Evolutionary conservation across 768 basidiomycete species (phyloP).

Genomic region (Phallus indusiatus): DNA sequence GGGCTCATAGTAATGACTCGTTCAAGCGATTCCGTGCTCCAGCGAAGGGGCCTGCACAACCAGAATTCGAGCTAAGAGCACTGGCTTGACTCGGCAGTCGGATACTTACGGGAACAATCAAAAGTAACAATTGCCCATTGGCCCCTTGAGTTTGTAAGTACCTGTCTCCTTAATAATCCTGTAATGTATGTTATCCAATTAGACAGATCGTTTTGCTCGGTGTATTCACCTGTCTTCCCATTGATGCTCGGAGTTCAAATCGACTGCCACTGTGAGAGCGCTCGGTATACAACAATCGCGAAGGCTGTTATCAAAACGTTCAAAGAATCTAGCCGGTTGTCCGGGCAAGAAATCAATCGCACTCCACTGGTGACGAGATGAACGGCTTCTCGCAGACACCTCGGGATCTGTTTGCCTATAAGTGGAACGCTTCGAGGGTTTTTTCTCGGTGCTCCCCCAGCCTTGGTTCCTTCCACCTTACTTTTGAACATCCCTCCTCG

Average conservation of each 20-base stretch:
- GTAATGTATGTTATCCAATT: background rate
- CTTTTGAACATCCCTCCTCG: background rate
- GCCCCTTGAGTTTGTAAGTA: background rate
- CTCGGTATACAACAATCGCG: conserved; percentile 1
- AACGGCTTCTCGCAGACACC: conserved; percentile 9
- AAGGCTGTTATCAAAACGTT: conserved; percentile 10
- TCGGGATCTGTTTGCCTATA: conserved; percentile 8
- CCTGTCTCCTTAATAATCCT: background rate
- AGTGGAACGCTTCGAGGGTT: conserved; percentile 1
- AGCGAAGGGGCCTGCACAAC: too few relatives aligned
- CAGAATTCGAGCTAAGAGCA: background rate
- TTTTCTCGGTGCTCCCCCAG: conserved; percentile 1
- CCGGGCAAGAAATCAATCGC: conserved; percentile 4
- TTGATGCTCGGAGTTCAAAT: background rate
- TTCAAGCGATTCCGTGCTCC: too few relatives aligned
- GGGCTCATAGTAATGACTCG: too few relatives aligned
- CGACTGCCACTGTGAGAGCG: conserved; percentile 2
- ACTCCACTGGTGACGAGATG: conserved; percentile 10
- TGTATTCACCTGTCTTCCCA: background rate
- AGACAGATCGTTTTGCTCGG: background rate
- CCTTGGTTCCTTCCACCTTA: conserved; percentile 3
- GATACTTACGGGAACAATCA: background rate
- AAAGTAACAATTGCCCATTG: background rate
- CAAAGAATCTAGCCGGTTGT: conserved; percentile 5
- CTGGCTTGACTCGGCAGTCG: background rate